A percentile compares a stretch with the other conserved stretches of the same genome.
Evolutionary conservation across 148 eudicot genomes (phyloP).

Genomic region (Chenopodium suecicum): DNA sequence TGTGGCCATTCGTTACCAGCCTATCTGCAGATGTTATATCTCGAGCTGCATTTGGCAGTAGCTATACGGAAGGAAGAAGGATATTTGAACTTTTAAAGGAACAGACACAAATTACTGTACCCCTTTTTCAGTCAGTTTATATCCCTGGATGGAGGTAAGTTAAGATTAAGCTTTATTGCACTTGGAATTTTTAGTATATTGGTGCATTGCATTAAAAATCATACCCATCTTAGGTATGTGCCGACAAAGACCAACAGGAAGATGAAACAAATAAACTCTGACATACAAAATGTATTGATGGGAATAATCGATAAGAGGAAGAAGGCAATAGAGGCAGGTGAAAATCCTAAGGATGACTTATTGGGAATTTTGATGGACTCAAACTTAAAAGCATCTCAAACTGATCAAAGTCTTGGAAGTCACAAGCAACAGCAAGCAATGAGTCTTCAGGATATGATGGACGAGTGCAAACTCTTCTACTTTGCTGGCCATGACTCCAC

Average conservation of each 20-base stretch:
- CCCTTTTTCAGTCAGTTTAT: conserved; percentile 23
- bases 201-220: neutral
- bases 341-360: conserved; percentile 26
- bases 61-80: conserved; percentile 42
- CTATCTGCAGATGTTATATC: conserved; percentile 50
- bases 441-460: conserved; percentile 34
- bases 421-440: conserved; percentile 22
- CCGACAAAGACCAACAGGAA: conserved; percentile 36
- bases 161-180: neutral
- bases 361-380: conserved; percentile 38
- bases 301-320: conserved; percentile 29
- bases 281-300: conserved; percentile 21
- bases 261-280: conserved; percentile 9
- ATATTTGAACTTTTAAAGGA: conserved; percentile 51
- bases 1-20: conserved; percentile 43
- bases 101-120: conserved; percentile 27
- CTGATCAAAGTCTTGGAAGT: neutral
- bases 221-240: conserved; percentile 17
- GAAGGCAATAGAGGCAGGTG: conserved; percentile 36
- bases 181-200: neutral
- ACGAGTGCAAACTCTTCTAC: conserved; percentile 44
- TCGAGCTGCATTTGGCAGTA: conserved; percentile 55
- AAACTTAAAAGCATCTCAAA: conserved; percentile 15
- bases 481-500: conserved; percentile 49
- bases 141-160: conserved; percentile 55